These are phyloP conservation scores for Alternaria postmessia DNA, from an alignment of 2,329 filamentous ascomycete genomes.

Conservation along the genomic window DNA sequence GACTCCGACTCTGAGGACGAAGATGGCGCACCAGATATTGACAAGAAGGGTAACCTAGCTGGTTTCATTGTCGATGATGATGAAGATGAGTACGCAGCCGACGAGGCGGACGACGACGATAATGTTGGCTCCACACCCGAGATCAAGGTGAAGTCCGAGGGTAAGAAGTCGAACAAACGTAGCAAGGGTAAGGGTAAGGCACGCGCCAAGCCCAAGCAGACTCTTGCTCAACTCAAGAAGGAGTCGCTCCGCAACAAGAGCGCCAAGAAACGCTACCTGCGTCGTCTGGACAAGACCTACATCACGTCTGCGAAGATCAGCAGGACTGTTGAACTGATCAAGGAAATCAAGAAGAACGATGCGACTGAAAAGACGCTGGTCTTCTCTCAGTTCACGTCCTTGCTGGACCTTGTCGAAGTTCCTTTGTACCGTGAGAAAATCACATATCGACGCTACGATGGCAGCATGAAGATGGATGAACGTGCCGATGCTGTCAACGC, in stretches of 20 bases:
- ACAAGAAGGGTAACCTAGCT: conserved; percentile 50
- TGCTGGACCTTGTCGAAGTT: conserved; percentile 80
- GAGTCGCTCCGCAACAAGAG: conserved; percentile 69
- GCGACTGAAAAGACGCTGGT: conserved; percentile 78
- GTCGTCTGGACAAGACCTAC: conserved; percentile 72
- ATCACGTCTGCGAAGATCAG: conserved; percentile 78
- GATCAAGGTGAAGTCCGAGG: conserved; percentile 38
- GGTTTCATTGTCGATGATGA: conserved; percentile 66
- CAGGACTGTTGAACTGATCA: conserved; percentile 71
- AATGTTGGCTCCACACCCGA: conserved; percentile 8
- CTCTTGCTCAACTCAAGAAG: conserved; percentile 71
- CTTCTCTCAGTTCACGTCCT: conserved; percentile 82
- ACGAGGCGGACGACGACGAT: conserved; percentile 49
- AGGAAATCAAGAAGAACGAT: conserved; percentile 57
- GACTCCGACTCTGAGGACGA: conserved; percentile 46
- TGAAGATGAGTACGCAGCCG: conserved; percentile 48
- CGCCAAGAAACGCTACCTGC: conserved; percentile 74
- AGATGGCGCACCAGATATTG: conserved; percentile 51
- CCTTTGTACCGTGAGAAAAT: conserved; percentile 68
- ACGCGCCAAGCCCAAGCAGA: conserved; percentile 51
- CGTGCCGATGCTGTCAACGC: conserved; percentile 72
- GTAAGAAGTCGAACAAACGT: conserved; percentile 31
- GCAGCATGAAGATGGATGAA: conserved; percentile 72
- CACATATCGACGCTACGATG: conserved; percentile 76
- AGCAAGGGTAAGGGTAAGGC: conserved; percentile 58